Evolutionary conservation across 805 yeast genomes (phyloP).

Genomic region (Saccharomycodes ludwigii): DNA sequence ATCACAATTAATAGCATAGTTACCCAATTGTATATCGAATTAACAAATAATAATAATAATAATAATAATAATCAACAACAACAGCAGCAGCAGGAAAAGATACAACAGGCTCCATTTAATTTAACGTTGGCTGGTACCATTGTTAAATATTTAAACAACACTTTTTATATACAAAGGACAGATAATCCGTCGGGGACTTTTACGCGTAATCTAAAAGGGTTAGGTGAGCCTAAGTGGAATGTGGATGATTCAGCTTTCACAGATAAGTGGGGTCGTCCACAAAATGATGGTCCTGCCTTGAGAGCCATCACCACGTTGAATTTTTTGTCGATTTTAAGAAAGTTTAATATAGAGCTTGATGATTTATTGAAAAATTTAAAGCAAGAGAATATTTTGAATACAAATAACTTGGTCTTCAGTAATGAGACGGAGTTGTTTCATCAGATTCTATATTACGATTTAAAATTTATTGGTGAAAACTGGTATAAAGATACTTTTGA

Average conservation of each 20-base stretch:
- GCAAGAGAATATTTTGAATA: conserved; percentile 2
- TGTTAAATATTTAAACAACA: conserved; percentile 51
- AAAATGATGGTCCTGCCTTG: conserved; percentile 88
- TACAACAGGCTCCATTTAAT: conserved; percentile 7
- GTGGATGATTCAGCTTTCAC: conserved; percentile 52
- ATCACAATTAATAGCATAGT: conserved; percentile 59
- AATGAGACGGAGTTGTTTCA: conserved; percentile 32
- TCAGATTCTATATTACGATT: conserved; percentile 53
- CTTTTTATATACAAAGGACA: conserved; percentile 48
- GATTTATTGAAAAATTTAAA: conserved; percentile 18
- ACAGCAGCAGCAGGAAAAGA: no score
- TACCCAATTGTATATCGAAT: conserved; percentile 32
- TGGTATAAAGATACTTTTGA: conserved; percentile 72
- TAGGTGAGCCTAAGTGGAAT: conserved; percentile 86
- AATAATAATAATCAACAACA: conserved; percentile 10
- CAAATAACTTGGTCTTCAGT: conserved; percentile 7
- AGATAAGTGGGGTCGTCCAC: conserved; percentile 87
- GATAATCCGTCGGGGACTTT: conserved; percentile 60
- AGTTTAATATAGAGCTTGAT: conserved; percentile 16
- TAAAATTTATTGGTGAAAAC: conserved; percentile 43
- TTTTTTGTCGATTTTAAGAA: conserved; percentile 35
- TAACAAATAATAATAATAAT: conserved; percentile 15
- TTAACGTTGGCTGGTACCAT: conserved; percentile 23
- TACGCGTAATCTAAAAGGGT: conserved; percentile 33
- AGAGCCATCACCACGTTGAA: conserved; percentile 53